Evolutionary conservation across 2,329 filamentous ascomycete species (phyloP), one percentile per base, ranked within the genome.

Genomic region (Colletotrichum sp.): DNA sequence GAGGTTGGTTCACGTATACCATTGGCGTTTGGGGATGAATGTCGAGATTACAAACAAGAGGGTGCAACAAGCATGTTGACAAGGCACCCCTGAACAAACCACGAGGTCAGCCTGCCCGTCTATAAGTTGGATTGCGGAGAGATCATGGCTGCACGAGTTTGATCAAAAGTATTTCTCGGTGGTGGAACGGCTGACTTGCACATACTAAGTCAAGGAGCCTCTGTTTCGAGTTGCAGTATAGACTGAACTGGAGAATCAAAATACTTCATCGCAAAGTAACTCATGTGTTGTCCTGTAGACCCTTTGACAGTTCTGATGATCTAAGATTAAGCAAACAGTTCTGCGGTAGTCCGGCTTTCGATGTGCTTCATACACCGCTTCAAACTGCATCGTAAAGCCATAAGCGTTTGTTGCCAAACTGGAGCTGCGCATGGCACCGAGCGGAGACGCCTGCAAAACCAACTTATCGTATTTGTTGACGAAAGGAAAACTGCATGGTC

Each of bases 21-120:
- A 80, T 77, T 80, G 80, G 82, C 82, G 81, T 82, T 82, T 79
- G 70, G 81, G 81, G 80, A 79, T 80, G 77, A 75, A 71, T 61
- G 71, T 76, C 71, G 73, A 77, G 59, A 76, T 71, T 70, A 69
- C 63, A 59, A 75, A 61, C 52, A 73, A 26, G 43, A 26, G 73
- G 73, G 56, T 59, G 63, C 63, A 73, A 59, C 32, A 73, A 58
- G 73, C 58, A 24, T 58, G 69, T 58, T 73, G 58, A 32, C 63
- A 52, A 48, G 24, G n/a, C 66, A 13, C 69, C 58, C 70, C 73
- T 69, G 56, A 73, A 75, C 73, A 75, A 62, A 72, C 18, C 69
- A 74, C 18, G 3, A 75, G 62, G 63, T 64, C 63, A 64, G 64
- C 63, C 52, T 52, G 56, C 36, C 62, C 52, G 21, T 52, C 70